Conservation (phyloP, 2,329 filamentous ascomycete species). For the Cordyceps pruinosa region DNA sequence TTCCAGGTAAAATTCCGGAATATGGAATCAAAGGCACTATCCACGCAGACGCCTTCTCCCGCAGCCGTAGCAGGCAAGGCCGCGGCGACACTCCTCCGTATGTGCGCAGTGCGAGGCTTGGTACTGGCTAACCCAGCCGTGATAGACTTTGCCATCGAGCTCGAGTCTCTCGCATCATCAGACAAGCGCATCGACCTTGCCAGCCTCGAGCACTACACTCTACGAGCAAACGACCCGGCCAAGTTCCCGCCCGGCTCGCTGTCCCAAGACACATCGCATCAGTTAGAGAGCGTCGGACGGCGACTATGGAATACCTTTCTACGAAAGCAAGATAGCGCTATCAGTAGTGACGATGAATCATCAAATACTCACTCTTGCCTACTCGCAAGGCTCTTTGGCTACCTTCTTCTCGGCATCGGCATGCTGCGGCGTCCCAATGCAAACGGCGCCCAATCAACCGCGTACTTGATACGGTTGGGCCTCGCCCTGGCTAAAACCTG, state of each 20-base stretch:
- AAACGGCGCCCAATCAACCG: background rate
- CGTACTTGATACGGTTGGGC: conserved; percentile 59
- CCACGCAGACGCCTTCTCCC: background rate
- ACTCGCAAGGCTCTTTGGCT: background rate
- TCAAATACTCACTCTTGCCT: background rate
- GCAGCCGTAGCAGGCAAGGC: background rate
- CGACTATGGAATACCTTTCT: conserved; percentile 2
- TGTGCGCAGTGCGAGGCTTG: background rate
- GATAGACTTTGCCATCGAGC: background rate
- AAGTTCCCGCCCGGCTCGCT: background rate
- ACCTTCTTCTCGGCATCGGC: background rate
- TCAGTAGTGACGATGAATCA: background rate
- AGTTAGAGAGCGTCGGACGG: background rate
- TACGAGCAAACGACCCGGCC: background rate
- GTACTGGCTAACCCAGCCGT: background rate
- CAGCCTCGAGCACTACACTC: background rate
- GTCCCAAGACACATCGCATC: background rate
- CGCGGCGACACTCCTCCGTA: background rate
- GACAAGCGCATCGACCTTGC: background rate
- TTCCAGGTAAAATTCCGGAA: too few species aligned
- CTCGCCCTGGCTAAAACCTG: conserved; percentile 54
- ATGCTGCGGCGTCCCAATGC: background rate
- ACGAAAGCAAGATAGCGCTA: background rate
- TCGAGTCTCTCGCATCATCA: background rate
- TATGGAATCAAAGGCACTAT: background rate